phyloP scores from a whole-genome alignment of 495 filamentous ascomycete species.

The Aspergillus campestris region DNA sequence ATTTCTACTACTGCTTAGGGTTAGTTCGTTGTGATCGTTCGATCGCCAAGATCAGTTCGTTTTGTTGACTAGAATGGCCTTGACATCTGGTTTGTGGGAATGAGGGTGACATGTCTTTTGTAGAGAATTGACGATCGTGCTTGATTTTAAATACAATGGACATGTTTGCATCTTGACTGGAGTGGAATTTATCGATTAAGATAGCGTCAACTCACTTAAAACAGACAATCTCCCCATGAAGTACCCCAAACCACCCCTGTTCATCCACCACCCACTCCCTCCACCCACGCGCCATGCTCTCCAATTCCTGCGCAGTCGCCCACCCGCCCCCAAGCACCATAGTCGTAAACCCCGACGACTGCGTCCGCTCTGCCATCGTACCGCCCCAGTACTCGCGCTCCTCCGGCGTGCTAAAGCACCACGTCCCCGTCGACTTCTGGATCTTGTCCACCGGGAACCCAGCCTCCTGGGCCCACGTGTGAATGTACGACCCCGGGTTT shows the following conservation, averaged over 20 bases:
- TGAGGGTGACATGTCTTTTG: too few species aligned
- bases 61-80: too few species aligned
- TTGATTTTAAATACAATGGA: too few species aligned
- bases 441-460: constrained; percentile 33
- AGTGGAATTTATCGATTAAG: background rate
- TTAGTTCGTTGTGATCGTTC: too few species aligned
- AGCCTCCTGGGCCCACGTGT: constrained; percentile 40
- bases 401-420: constrained; percentile 38
- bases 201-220: too few species aligned
- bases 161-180: too few species aligned
- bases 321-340: constrained; percentile 29
- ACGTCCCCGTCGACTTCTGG: constrained; percentile 30
- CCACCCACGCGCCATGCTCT: constrained; percentile 34
- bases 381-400: constrained; percentile 42
- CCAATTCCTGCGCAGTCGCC: constrained; percentile 29
- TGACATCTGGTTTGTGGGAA: background rate
- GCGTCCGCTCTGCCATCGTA: constrained; percentile 35
- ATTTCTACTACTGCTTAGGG: too few species aligned
- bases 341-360: constrained; percentile 31
- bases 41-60: too few species aligned
- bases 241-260: constrained; percentile 43
- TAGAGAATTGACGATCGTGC: background rate
- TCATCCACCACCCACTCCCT: constrained; percentile 34
- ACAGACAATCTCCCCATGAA: constrained; percentile 49
- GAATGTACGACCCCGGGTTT: constrained; percentile 37